phyloP scores from a whole-genome alignment of 441 rosid species.

The Macaranga tanarius region DNA sequence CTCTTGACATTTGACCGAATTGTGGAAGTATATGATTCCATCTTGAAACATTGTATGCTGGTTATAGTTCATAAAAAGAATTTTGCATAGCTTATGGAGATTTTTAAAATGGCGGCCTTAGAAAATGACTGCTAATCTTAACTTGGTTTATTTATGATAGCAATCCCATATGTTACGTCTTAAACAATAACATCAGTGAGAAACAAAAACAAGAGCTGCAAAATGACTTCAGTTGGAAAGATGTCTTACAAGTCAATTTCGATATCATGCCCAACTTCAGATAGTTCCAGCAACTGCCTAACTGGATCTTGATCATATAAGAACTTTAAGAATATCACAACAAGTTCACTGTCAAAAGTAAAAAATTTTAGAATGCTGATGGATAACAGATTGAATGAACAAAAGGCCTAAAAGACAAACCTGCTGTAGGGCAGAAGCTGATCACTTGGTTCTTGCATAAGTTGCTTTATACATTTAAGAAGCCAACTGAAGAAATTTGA shows the following conservation, averaged over 20 bases:
- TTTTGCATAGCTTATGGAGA: no score
- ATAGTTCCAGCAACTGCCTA: constrained; percentile 61
- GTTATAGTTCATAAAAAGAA: no score
- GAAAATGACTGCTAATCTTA: no score
- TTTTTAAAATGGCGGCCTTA: no score
- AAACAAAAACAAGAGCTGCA: not conserved
- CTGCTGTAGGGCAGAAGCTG: constrained; percentile 74
- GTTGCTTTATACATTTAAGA: constrained; percentile 80
- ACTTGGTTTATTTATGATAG: no score
- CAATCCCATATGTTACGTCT: no score
- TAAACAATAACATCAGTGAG: not conserved
- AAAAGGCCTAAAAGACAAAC: constrained; percentile 37
- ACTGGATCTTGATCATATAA: constrained; percentile 95
- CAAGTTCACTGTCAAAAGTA: constrained; percentile 76
- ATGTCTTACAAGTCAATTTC: constrained; percentile 71
- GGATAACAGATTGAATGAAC: constrained; percentile 19
- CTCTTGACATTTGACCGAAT: no score
- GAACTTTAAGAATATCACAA: constrained; percentile 85
- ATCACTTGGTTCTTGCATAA: constrained; percentile 91
- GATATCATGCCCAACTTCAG: constrained; percentile 55
- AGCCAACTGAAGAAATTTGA: constrained; percentile 96
- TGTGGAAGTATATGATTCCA: no score
- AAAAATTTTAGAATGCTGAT: constrained; percentile 25
- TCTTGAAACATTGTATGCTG: no score
- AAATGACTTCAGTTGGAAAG: constrained; percentile 16